Conservation (phyloP, 441 rosid genomes). For the Iberis amara region DNA sequence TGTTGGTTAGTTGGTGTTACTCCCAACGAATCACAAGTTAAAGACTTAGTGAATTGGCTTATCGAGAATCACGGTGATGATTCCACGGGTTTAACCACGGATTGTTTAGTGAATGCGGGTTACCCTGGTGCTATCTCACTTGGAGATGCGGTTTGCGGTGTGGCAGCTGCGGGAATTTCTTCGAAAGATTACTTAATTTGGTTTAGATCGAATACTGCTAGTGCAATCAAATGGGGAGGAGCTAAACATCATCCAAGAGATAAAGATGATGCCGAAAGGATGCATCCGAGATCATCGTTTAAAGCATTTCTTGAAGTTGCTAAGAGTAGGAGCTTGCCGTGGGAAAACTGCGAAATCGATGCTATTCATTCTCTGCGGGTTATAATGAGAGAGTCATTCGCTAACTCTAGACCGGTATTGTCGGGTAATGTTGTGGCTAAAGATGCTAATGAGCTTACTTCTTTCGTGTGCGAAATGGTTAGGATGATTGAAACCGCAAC, state of each 20-base stretch:
- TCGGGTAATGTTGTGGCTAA: constrained; percentile 29
- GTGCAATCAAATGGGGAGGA: constrained; percentile 79
- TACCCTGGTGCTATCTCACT: constrained; percentile 59
- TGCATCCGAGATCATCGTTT: constrained; percentile 79
- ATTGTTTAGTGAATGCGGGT: constrained; percentile 63
- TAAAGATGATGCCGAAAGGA: constrained; percentile 57
- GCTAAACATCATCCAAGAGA: constrained; percentile 64
- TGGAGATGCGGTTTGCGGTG: constrained; percentile 76
- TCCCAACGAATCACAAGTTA: constrained; percentile 63
- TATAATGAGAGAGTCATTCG: constrained; percentile 61
- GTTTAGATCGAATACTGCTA: constrained; percentile 80
- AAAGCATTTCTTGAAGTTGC: constrained; percentile 75
- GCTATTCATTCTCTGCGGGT: constrained; percentile 74
- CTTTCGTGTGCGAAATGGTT: constrained; percentile 77
- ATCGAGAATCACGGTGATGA: constrained; percentile 52
- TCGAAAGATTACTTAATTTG: constrained; percentile 68
- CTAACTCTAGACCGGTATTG: constrained; percentile 36
- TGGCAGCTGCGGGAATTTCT: constrained; percentile 67
- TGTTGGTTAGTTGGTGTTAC: constrained; percentile 73
- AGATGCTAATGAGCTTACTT: constrained; percentile 44
- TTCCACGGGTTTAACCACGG: constrained; percentile 64
- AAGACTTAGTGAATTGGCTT: constrained; percentile 59
- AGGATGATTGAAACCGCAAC: constrained; percentile 80
- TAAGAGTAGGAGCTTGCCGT: constrained; percentile 63
- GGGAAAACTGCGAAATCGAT: constrained; percentile 75